Evolutionary conservation across 2,329 filamentous ascomycete genomes (phyloP).

Genomic region (Aureobasidium namibiae): DNA sequence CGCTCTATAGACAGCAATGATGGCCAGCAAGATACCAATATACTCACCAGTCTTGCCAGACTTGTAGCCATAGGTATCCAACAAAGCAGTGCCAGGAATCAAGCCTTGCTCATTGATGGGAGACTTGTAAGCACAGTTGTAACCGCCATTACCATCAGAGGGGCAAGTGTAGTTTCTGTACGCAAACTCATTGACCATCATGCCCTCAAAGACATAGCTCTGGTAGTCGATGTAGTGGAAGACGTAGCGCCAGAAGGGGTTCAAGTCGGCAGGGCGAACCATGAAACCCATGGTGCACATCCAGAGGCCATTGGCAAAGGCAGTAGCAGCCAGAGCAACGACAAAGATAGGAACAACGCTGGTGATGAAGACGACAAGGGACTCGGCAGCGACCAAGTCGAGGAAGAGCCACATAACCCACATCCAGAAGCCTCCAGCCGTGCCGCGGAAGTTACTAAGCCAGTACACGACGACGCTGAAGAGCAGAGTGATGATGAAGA

Average conservation of each 20-base stretch:
- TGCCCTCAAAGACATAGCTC: constrained; percentile 76
- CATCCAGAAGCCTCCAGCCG: constrained; percentile 59
- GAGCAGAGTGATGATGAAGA: constrained; percentile 65
- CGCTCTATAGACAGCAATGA: constrained; percentile 64
- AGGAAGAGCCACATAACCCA: constrained; percentile 82
- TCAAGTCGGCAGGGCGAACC: constrained; percentile 62
- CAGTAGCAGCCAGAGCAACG: constrained; percentile 66
- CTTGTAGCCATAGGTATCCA: constrained; percentile 62
- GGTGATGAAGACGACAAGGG: constrained; percentile 68
- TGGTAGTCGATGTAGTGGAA: constrained; percentile 89
- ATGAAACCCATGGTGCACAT: constrained; percentile 82
- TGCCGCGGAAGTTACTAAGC: constrained; percentile 66
- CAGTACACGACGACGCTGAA: constrained; percentile 74
- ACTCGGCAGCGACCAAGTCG: constrained; percentile 73
- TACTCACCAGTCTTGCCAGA: constrained; percentile 57
- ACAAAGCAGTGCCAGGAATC: constrained; percentile 62
- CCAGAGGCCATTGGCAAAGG: constrained; percentile 84
- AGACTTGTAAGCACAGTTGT: constrained; percentile 64
- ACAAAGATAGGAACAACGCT: constrained; percentile 72
- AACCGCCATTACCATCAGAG: constrained; percentile 52
- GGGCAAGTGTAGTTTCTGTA: constrained; percentile 55
- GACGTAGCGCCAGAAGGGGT: constrained; percentile 78
- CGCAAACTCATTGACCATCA: constrained; percentile 87
- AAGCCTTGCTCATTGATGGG: constrained; percentile 55
- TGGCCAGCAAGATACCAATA: constrained; percentile 69